Conservation (phyloP, 352 stramenopile genomes). For the Phytopythium oedochilum region DNA sequence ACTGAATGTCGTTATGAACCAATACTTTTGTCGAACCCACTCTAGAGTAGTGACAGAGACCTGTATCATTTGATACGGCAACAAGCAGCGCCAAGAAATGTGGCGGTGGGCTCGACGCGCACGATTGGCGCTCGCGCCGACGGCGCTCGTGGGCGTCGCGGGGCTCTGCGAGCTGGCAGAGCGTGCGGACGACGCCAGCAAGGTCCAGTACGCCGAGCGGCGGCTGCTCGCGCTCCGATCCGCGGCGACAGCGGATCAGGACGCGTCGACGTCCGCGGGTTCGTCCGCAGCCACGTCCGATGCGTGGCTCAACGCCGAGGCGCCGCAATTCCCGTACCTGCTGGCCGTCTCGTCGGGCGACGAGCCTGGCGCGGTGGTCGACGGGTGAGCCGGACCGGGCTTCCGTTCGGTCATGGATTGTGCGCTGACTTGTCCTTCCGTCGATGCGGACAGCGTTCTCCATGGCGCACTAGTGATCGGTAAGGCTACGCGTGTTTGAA, state of each 20-base stretch:
- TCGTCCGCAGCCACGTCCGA: constrained; percentile 3
- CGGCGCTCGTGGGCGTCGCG: constrained; percentile 16
- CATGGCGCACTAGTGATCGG: constrained; percentile 10
- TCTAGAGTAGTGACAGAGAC: not conserved
- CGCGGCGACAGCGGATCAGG: not conserved
- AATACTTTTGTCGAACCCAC: too few species aligned
- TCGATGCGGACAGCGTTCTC: constrained; percentile 6
- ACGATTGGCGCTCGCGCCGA: constrained; percentile 15
- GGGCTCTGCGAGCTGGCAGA: constrained; percentile 35
- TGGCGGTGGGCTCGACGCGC: not conserved
- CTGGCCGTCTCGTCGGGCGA: constrained; percentile 54
- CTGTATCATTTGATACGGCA: not conserved
- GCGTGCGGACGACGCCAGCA: constrained; percentile 31
- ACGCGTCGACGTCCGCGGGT: not conserved
- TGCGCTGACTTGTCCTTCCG: not conserved
- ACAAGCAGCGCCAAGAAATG: too few species aligned
- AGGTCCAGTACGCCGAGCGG: constrained; percentile 28
- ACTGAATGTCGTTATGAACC: too few species aligned
- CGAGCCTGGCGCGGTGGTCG: constrained; percentile 24
- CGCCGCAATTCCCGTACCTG: constrained; percentile 63
- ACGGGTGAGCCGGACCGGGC: constrained; percentile 14
- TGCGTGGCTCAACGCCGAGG: constrained; percentile 43
- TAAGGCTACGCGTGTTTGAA: not conserved
- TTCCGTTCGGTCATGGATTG: not conserved
- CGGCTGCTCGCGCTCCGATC: constrained; percentile 24